Conservation (phyloP, 352 stramenopile species). For the Pythium sp. region DNA sequence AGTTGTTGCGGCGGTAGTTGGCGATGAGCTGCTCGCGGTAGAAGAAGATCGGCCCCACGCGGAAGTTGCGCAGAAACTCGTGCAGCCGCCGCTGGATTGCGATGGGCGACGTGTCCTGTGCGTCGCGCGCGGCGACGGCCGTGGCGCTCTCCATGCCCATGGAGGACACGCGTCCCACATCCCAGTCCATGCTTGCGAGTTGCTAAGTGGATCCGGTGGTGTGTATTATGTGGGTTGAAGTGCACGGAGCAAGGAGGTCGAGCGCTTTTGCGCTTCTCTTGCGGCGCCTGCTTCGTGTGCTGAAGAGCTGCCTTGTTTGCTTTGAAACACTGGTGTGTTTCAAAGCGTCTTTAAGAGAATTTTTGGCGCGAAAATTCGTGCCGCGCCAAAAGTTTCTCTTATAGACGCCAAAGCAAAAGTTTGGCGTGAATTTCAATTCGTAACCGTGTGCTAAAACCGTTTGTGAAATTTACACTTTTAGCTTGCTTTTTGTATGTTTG, state of each 20-base stretch:
- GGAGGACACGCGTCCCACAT: conserved; percentile 70
- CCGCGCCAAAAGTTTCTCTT: not conserved
- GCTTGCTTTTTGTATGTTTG: too few species aligned
- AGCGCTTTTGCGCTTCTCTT: not conserved
- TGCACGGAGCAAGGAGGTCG: not conserved
- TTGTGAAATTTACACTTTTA: too few species aligned
- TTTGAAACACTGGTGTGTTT: not conserved
- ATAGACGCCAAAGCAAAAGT: not conserved
- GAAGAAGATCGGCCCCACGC: conserved; percentile 80
- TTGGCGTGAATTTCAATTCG: too few species aligned
- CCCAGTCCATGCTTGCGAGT: conserved; percentile 70
- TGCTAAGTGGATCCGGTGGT: too few species aligned
- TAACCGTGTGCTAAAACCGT: too few species aligned
- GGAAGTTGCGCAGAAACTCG: conserved; percentile 89
- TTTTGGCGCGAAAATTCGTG: not conserved
- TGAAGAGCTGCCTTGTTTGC: not conserved
- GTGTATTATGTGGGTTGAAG: too few species aligned
- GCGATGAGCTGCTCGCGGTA: conserved; percentile 89
- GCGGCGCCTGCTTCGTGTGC: not conserved
- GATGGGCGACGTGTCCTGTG: conserved; percentile 47
- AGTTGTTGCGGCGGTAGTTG: conserved; percentile 73
- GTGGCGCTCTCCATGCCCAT: conserved; percentile 77
- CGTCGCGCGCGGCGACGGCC: conserved; percentile 42
- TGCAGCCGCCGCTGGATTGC: conserved; percentile 63
- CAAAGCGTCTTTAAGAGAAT: not conserved